These are phyloP conservation scores for Vaccinium corymbosum DNA, from an alignment of 148 eudicot genomes.

Conservation along the genomic window DNA sequence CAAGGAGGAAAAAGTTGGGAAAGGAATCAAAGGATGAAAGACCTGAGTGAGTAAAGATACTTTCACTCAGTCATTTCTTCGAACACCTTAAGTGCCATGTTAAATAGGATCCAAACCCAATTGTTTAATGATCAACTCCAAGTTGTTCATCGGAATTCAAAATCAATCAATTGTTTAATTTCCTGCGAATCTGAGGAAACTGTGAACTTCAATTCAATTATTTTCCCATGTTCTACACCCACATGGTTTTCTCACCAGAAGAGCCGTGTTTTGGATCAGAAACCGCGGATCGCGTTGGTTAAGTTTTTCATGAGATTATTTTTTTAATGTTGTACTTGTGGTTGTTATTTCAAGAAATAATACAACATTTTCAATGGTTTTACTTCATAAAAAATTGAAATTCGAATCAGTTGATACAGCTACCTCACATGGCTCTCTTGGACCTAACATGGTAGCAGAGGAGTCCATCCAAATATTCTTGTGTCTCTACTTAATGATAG, in stretches of 20 bases:
- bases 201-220: slow-evolving; percentile 30
- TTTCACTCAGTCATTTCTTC: not conserved
- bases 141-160: not conserved
- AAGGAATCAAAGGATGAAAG: not conserved
- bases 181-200: not conserved
- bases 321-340: slow-evolving; percentile 3
- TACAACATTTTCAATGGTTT: not conserved
- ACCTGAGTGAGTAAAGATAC: not conserved
- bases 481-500: not conserved
- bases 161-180: not conserved
- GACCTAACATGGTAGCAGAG: slow-evolving; percentile 25
- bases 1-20: not conserved
- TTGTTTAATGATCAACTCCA: not conserved
- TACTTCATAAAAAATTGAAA: not conserved
- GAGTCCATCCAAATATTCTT: slow-evolving; percentile 2
- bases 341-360: slow-evolving; percentile 6
- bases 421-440: slow-evolving; percentile 33
- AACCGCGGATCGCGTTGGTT: slow-evolving; percentile 21
- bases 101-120: not conserved
- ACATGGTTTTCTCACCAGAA: slow-evolving; percentile 41
- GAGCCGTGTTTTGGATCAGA: slow-evolving; percentile 32
- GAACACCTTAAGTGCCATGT: not conserved
- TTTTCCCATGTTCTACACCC: slow-evolving; percentile 57
- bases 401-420: not conserved
- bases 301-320: not conserved